Percentiles rank a stretch among this genome's conserved stretches.
Evolutionary conservation across 495 filamentous ascomycete species (phyloP).

Genomic region (Halenospora varia): DNA sequence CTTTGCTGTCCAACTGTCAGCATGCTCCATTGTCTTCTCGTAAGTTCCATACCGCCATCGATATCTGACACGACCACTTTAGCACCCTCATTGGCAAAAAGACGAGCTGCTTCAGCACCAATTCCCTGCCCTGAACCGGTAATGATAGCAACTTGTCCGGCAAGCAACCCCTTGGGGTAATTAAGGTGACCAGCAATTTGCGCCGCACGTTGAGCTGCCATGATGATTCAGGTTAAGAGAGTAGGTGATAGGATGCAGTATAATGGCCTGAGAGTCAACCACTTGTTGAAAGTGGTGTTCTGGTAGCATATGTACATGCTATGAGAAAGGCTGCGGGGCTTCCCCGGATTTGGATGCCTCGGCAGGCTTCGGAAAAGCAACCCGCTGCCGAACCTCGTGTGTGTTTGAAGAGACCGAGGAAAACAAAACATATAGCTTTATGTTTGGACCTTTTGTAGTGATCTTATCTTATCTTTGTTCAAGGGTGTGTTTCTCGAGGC

Average conservation of each 20-base stretch:
- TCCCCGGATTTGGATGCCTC: too few species aligned
- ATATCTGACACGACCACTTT: constrained; percentile 81
- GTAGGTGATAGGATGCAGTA: not conserved
- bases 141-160: constrained; percentile 79
- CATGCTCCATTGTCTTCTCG: not conserved
- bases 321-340: too few species aligned
- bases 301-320: too few species aligned
- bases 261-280: too few species aligned
- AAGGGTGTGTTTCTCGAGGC: not conserved
- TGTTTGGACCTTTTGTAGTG: not conserved
- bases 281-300: too few species aligned
- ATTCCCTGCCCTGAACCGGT: constrained; percentile 88
- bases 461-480: not conserved
- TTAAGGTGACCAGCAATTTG: constrained; percentile 75
- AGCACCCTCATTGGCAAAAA: constrained; percentile 84
- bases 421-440: not conserved
- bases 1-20: constrained; percentile 48
- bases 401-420: too few species aligned
- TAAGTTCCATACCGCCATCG: constrained; percentile 52
- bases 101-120: constrained; percentile 72
- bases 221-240: constrained; percentile 16
- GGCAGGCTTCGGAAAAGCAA: too few species aligned
- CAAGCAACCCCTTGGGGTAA: constrained; percentile 72
- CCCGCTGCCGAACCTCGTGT: too few species aligned
- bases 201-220: constrained; percentile 51